phyloP scores from a whole-genome alignment of 805 yeast species.

The Gaillardinia entomophila region DNA sequence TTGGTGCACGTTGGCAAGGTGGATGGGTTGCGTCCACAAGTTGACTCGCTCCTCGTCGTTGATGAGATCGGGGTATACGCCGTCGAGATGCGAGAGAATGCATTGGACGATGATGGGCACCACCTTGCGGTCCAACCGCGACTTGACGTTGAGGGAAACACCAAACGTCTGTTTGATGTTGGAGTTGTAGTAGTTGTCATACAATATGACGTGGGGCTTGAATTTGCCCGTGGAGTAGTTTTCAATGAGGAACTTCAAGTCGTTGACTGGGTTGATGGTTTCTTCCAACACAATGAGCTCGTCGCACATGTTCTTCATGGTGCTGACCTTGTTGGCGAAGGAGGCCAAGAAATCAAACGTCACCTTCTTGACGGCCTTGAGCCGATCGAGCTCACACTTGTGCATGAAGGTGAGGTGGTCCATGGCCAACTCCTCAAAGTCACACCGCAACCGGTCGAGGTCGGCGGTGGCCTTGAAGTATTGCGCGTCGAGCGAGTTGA shows the following conservation, averaged over 20 bases:
- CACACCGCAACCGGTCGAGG: slow-evolving; percentile 64
- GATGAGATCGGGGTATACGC: slow-evolving; percentile 59
- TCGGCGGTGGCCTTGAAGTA: slow-evolving; percentile 45
- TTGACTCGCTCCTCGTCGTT: slow-evolving; percentile 64
- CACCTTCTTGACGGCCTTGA: slow-evolving; percentile 70
- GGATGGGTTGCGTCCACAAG: slow-evolving; percentile 65
- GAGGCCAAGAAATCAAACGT: slow-evolving; percentile 67
- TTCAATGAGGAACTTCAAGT: slow-evolving; percentile 59
- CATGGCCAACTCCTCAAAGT: slow-evolving; percentile 64
- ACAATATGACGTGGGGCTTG: slow-evolving; percentile 63
- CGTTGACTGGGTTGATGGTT: slow-evolving; percentile 63
- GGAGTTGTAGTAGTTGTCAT: slow-evolving; percentile 75
- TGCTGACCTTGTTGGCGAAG: slow-evolving; percentile 53
- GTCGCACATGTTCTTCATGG: slow-evolving; percentile 55
- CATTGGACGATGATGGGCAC: slow-evolving; percentile 67
- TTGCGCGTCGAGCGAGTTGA: slow-evolving; percentile 48
- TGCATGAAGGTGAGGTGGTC: slow-evolving; percentile 76
- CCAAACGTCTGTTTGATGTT: slow-evolving; percentile 72
- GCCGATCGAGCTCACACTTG: slow-evolving; percentile 73
- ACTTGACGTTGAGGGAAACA: slow-evolving; percentile 63
- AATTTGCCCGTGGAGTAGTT: slow-evolving; percentile 70
- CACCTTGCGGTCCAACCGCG: slow-evolving; percentile 63
- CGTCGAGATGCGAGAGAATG: slow-evolving; percentile 62
- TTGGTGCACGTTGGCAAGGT: slow-evolving; percentile 54
- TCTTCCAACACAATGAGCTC: slow-evolving; percentile 62